Percentiles rank a stretch among this genome's conserved stretches.
phyloP scores from a whole-genome alignment of 2,329 filamentous ascomycete species.

The Neofusicoccum kwambonambiense region DNA sequence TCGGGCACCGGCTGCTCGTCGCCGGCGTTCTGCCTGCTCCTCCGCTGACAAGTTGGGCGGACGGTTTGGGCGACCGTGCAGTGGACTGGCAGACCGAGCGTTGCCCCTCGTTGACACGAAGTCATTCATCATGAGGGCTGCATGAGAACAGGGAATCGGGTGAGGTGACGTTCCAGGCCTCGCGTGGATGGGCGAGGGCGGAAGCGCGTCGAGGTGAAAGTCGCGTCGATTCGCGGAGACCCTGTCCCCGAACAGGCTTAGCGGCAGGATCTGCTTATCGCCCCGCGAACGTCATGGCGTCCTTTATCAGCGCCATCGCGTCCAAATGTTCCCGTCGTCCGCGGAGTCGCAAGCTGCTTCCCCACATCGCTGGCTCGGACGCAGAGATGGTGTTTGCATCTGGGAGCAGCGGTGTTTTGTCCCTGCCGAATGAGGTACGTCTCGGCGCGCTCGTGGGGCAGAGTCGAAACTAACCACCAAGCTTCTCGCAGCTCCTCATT shows the following conservation, averaged over 20 bases:
- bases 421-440: constrained; percentile 38
- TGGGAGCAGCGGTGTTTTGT: constrained; percentile 3
- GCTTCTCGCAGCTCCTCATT: constrained; percentile 39
- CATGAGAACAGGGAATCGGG: neutral
- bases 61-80: neutral
- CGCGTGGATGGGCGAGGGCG: neutral
- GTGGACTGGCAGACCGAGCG: neutral
- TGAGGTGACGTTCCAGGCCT: neutral
- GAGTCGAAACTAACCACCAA: neutral
- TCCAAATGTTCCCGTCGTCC: constrained; percentile 17
- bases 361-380: neutral
- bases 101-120: neutral
- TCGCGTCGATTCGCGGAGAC: neutral
- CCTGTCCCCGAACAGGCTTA: neutral
- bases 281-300: neutral
- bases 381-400: constrained; percentile 15
- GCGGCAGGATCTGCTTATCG: neutral
- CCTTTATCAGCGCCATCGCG: neutral
- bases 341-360: neutral
- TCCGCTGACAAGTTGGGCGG: neutral
- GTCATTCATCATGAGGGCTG: neutral
- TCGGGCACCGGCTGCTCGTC: neutral
- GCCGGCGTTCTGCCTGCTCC: neutral
- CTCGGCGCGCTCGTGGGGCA: neutral
- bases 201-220: neutral